Base-by-base conservation (phyloP, 768 basidiomycete genomes). In the Rickenella mellea region DNA sequence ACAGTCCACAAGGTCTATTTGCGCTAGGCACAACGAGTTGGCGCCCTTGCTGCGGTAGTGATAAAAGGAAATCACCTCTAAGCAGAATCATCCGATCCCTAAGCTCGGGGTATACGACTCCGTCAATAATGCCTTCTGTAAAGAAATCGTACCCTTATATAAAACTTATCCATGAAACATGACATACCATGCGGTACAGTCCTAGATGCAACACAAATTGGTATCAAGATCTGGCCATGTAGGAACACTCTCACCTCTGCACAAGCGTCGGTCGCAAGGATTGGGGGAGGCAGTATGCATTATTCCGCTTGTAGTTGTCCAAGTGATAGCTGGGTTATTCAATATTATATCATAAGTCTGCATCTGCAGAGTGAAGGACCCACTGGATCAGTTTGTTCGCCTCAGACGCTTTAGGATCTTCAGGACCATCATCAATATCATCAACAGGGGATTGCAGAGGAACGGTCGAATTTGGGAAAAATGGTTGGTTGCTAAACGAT, bases 31-130 rank as follows among this genome's bases (percentile, higher is more conserved):
- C 29, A 20, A 43, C 15, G 15, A 35, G 36, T 45, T 45, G 28
- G 6, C 29, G 31, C 24, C 37, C 17, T 45, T 39, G 29, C 38
- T 35, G 25, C 3, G 32, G 22, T 22, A 32, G 40, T 37, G n/a
- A 22, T 38, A 11, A 14, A n/a, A 21, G 30, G 38, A 15, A 58
- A 68, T 40, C 56, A 83, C 91, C 84, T 67, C 89, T 73, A 26
- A 90, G 64, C 14, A 94, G 68, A 51, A 97, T 96, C 72, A 94
- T 83, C 26, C 89, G 75, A 52, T 96, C 92, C 27, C 93, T 76
- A 43, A 97, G 66, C 52, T 90, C 85, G 36, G 93, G 86, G 62
- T 92, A 87, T 45, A 89, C 71, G 36, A 96, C 80, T 33, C 80
- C 78, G 58, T 96, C 92, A 52, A 96, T 89, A n/a, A 84, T 73